Percentiles rank a stretch among this genome's conserved stretches.
Evolutionary conservation across 2,329 filamentous ascomycete genomes (phyloP).

Genomic region (Magnaporthiopsis poae): DNA sequence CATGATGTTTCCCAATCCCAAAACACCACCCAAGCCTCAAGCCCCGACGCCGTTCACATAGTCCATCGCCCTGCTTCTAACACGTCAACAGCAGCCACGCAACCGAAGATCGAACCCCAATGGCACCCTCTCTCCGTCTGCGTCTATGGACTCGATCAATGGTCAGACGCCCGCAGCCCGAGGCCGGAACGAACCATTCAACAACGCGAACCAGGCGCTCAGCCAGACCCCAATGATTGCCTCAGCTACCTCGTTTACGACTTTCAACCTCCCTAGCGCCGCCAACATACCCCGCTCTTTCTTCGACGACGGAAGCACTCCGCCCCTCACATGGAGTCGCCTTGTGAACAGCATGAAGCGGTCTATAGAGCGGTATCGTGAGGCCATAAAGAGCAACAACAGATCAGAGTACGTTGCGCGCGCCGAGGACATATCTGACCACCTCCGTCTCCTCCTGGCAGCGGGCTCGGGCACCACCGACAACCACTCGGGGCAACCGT

Average conservation of each 20-base stretch:
- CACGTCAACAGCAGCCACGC: conserved; percentile 34
- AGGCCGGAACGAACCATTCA: conserved; percentile 46
- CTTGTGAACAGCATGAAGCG: conserved; percentile 88
- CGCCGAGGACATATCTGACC: conserved; percentile 97
- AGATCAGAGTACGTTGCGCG: conserved; percentile 84
- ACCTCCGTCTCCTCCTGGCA: conserved; percentile 82
- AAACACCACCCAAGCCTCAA: neutral
- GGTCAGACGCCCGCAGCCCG: conserved; percentile 51
- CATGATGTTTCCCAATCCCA: neutral
- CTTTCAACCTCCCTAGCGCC: conserved; percentile 47
- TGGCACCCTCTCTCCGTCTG: conserved; percentile 71
- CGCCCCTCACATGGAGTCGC: conserved; percentile 77
- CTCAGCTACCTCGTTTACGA: conserved; percentile 53
- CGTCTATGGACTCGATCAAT: conserved; percentile 84
- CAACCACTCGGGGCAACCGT: conserved; percentile 95
- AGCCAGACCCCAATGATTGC: conserved; percentile 40
- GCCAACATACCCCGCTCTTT: conserved; percentile 67
- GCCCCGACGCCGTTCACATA: neutral
- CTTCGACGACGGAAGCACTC: conserved; percentile 76
- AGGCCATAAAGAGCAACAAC: conserved; percentile 73
- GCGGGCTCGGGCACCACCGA: conserved; percentile 95
- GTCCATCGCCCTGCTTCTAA: neutral
- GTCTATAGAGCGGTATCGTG: conserved; percentile 79
- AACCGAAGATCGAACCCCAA: conserved; percentile 54
- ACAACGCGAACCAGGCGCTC: conserved; percentile 34